phyloP scores from a whole-genome alignment of 2,329 filamentous ascomycete species.

The Neopestalotiopsis sp. region DNA sequence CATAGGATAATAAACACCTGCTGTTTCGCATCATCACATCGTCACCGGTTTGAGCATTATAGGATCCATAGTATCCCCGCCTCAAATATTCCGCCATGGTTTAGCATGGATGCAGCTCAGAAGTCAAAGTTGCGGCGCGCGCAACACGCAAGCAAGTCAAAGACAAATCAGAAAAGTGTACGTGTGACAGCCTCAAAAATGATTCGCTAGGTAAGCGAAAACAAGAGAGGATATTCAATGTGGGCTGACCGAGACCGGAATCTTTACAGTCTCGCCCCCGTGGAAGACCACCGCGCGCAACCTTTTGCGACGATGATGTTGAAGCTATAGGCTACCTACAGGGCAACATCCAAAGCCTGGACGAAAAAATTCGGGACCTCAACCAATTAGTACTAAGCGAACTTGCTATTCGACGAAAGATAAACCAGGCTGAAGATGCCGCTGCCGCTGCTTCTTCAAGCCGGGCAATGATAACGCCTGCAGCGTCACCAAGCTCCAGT shows the following conservation, averaged over 20 bases:
- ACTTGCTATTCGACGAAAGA: neutral
- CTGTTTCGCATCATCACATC: neutral
- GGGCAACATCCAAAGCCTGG: neutral
- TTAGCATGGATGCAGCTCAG: neutral
- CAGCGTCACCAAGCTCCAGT: neutral
- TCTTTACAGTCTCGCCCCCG: neutral
- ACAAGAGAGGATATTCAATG: neutral
- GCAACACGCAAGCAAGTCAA: conserved; percentile 1
- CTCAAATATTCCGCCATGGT: neutral
- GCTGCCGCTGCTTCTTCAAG: neutral
- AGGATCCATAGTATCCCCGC: neutral
- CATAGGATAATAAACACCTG: neutral
- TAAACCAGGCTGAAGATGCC: neutral
- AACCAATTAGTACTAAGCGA: neutral
- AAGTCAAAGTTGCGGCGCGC: conserved; percentile 1
- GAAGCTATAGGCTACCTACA: neutral
- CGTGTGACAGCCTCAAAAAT: neutral
- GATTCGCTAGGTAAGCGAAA: neutral
- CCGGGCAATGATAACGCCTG: neutral
- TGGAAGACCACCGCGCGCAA: neutral
- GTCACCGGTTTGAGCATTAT: neutral
- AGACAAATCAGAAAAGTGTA: neutral
- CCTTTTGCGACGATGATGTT: neutral
- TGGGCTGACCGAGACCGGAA: neutral
- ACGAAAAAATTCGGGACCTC: neutral